These are phyloP conservation scores for Warburgia ugandensis DNA, from an alignment of 164 flowering plant genomes.

Conservation along the genomic window DNA sequence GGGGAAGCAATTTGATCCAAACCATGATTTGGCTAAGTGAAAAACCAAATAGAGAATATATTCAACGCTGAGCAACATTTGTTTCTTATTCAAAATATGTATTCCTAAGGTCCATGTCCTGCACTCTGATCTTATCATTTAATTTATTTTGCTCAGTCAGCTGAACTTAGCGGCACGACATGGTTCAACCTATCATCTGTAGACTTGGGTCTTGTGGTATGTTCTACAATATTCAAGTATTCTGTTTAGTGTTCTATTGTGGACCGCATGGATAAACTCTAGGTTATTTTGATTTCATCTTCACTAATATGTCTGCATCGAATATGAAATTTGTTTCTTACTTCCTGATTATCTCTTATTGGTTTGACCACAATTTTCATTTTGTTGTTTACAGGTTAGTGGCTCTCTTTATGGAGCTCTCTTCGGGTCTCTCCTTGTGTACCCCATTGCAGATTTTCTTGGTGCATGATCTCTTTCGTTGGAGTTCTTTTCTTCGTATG, in stretches of 20 bases:
- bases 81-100: too few relatives aligned
- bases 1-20: neutral
- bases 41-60: too few relatives aligned
- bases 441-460: slow-evolving; percentile 83
- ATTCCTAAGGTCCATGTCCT: too few relatives aligned
- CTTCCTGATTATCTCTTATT: neutral
- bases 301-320: neutral
- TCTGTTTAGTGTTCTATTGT: neutral
- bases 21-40: neutral
- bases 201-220: slow-evolving; percentile 96
- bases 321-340: neutral
- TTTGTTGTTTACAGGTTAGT: slow-evolving; percentile 53
- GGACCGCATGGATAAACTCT: neutral
- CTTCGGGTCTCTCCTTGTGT: slow-evolving; percentile 74
- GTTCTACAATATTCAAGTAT: slow-evolving; percentile 3
- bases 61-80: too few relatives aligned
- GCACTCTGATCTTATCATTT: neutral
- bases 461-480: slow-evolving; percentile 32
- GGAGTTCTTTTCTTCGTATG: neutral
- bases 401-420: slow-evolving; percentile 98
- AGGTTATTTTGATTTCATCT: neutral
- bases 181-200: slow-evolving; percentile 84
- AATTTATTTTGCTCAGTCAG: slow-evolving; percentile 39
- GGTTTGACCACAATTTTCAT: neutral
- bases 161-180: slow-evolving; percentile 85